These are phyloP conservation scores for Trichoderma semiorbis DNA, from an alignment of 2,329 filamentous ascomycete species.

Conservation along the genomic window DNA sequence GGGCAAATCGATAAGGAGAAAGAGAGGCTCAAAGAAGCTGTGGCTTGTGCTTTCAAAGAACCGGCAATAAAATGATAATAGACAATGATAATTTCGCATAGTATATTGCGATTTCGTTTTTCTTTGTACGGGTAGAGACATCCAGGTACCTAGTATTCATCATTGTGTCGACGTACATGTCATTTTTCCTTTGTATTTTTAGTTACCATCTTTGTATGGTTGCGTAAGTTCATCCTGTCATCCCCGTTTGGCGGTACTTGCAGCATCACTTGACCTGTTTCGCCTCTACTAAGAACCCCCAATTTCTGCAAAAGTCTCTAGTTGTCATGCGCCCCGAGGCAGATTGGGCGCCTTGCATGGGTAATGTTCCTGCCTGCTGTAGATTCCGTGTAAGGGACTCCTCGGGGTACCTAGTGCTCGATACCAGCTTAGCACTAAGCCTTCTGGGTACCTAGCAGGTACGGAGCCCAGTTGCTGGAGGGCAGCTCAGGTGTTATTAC, in stretches of 20 bases:
- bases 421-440: neutral
- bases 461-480: neutral
- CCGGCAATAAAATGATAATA: neutral
- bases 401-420: neutral
- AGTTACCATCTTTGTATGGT: neutral
- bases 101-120: neutral
- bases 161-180: neutral
- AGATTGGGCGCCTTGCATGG: neutral
- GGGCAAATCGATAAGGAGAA: neutral
- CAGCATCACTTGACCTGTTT: constrained; percentile 3
- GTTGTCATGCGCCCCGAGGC: neutral
- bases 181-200: neutral
- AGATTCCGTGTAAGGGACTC: neutral
- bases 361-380: neutral
- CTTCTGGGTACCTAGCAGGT: neutral
- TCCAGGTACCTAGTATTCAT: neutral
- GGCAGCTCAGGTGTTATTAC: neutral
- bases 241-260: neutral
- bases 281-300: neutral
- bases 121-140: neutral
- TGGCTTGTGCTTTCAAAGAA: neutral
- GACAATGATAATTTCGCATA: neutral
- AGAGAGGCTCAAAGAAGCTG: neutral
- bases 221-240: neutral
- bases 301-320: neutral